Evolutionary conservation across 225 moss, liverwort and hornwort genomes (phyloP), one percentile per base, ranked within the genome.

Genomic region (Antitrichia curtipendula): DNA sequence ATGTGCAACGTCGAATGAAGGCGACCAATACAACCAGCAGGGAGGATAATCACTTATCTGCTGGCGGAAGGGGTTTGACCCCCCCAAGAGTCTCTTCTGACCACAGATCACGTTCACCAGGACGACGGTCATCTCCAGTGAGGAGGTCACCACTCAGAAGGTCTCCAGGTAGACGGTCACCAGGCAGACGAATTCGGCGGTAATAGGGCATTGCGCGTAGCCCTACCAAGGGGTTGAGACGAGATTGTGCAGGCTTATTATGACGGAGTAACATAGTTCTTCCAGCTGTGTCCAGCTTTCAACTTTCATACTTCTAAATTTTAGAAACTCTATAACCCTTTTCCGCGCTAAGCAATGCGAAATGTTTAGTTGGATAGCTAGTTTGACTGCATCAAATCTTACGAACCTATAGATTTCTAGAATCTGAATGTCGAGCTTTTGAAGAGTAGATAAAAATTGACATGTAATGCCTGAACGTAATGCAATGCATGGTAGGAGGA

Each of bases 1-100:
- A 96, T 89, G 84, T 93, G 60, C 97, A 92, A 82, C 93, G 94
- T 61, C 89, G 95, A 87, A 87, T 91, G 63, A 95, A 91, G 86
- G 88, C 81, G 58, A 89, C 91, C 32, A 87, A 83, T 43, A 81
- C 92, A 63, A 80, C 63, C 41, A 76, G 80, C 70, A 89, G 52
- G 43, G 84, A 89, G 32, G 90, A 92, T 70, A 89, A 85, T 86
- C 91, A 92, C 50, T 87, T 88, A 54, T 69, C 88, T 27, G 64
- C 87, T 8, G 82, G 90, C 83, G 92, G 91, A 73, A 93, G 91
- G 87, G 93, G 92, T 80, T 50, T 85, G 64, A 90, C 90, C 49
- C 88, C 92, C 40, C 74, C 83, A 63, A 90, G 93, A 90, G 86
- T 59, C 77, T 56, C 89, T 81, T 64, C 88, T 85, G 91, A 94